Evolutionary conservation across 345 rosid species (phyloP), one percentile per base, ranked within the genome.

Genomic region (Aegle marmelos): DNA sequence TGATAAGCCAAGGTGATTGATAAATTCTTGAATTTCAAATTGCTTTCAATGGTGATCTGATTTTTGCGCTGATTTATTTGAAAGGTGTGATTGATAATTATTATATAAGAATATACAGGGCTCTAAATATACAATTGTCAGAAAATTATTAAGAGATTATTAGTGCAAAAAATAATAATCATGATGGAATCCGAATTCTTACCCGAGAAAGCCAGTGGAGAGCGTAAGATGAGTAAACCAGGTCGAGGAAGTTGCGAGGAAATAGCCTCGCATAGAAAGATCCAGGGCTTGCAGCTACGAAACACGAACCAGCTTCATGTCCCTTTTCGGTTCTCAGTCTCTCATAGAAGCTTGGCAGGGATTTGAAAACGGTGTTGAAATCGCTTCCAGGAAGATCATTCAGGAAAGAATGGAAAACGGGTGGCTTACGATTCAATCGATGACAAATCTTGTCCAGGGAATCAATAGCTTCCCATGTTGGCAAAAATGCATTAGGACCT

Each of bases 371-470:
- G 11, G 77, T 63, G 37, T 76, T 76, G 73, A 81, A 80, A 67
- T 80, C 83, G 33, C 72, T 80, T 24, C 79, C 68, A 14, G 79
- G 83, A 53, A 76, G 83, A 65, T 81, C 80, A 73, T 76, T 72
- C 5, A 81, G 65, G 58, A 77, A 81, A 14, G 67, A 56, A 4
- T 70, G 80, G 37, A 81, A 36, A 4, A 53, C 2, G 0, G 65
- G 76, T 7, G 77, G 66, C 36, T 34, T 39, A 0, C 27, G 66
- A 36, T 67, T 77, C 64, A 34, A n/a, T 13, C 37, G 11, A 2
- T 27, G n/a, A 30, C 67, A 28, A 25, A 31, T 25, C 28, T 11
- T 58, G 39, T 56, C 13, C 21, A 69, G 24, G 37, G 58, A 17
- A 16, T 68, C 60, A 21, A 68, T 6, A 21, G 9, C 66, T 24